Evolutionary conservation across 495 filamentous ascomycete species (phyloP).

Genomic region (Xylaria curta): DNA sequence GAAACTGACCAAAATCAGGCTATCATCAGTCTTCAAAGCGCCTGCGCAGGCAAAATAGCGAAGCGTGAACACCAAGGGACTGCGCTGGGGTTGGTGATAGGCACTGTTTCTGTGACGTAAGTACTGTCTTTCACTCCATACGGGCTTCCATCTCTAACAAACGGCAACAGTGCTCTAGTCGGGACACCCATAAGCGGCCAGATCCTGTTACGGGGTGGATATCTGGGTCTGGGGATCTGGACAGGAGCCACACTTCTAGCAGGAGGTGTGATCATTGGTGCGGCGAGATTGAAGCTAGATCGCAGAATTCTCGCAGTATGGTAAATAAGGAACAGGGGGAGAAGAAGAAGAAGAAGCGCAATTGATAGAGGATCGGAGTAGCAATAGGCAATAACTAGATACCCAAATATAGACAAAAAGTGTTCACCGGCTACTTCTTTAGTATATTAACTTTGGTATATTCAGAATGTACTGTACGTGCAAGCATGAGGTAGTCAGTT

Average conservation of each 20-base stretch:
- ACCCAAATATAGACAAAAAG: neutral
- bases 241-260: constrained; percentile 32
- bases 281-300: constrained; percentile 16
- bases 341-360: neutral
- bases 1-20: constrained; percentile 27
- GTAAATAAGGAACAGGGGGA: neutral
- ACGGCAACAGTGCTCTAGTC: constrained; percentile 39
- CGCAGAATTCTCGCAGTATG: constrained; percentile 5
- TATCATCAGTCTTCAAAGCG: constrained; percentile 31
- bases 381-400: neutral
- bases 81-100: constrained; percentile 54
- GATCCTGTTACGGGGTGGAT: constrained; percentile 43
- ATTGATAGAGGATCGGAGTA: neutral
- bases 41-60: constrained; percentile 34
- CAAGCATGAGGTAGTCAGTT: neutral
- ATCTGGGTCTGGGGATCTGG: constrained; percentile 37
- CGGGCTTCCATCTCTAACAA: neutral
- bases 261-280: constrained; percentile 26
- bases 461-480: neutral
- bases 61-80: constrained; percentile 46
- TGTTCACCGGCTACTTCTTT: neutral
- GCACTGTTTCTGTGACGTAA: constrained; percentile 41
- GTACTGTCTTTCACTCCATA: neutral
- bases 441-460: neutral
- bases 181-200: constrained; percentile 55